Conservation (phyloP, 768 basidiomycete species). For the Tricholoma furcatifolium region DNA sequence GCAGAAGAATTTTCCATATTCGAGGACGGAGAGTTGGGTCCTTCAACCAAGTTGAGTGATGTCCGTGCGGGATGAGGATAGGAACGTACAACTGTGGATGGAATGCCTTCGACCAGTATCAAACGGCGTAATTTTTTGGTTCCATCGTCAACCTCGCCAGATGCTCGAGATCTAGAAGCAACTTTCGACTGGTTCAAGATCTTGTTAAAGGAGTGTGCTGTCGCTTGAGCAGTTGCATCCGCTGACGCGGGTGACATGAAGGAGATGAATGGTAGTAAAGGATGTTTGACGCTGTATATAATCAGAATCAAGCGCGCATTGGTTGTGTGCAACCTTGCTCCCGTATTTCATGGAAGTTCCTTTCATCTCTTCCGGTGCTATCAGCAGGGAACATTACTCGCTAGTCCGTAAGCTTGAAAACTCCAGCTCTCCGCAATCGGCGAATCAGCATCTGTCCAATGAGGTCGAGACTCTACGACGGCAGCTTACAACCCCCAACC, state of each 20-base stretch:
- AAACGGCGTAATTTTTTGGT: slow-evolving; percentile 83
- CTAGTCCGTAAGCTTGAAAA: slow-evolving; percentile 74
- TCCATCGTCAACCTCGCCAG: slow-evolving; percentile 68
- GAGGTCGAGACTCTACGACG: slow-evolving; percentile 60
- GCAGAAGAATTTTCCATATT: slow-evolving; percentile 93
- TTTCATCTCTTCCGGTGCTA: slow-evolving; percentile 75
- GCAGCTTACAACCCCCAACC: slow-evolving; percentile 46
- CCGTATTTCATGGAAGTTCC: slow-evolving; percentile 61
- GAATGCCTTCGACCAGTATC: slow-evolving; percentile 90
- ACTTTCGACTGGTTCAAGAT: slow-evolving; percentile 69
- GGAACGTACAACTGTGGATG: slow-evolving; percentile 64
- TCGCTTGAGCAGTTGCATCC: slow-evolving; percentile 25
- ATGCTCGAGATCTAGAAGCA: slow-evolving; percentile 60
- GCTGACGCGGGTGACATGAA: slow-evolving; percentile 10
- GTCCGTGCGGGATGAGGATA: neutral
- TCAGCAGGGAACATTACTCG: slow-evolving; percentile 71
- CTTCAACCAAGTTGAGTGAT: slow-evolving; percentile 24
- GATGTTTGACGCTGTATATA: slow-evolving; percentile 10
- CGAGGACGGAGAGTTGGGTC: slow-evolving; percentile 83
- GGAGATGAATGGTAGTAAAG: neutral
- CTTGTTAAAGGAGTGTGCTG: slow-evolving; percentile 79
- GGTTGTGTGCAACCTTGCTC: neutral
- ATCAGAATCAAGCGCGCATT: slow-evolving; percentile 1
- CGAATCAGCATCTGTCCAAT: slow-evolving; percentile 56
- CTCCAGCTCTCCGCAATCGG: slow-evolving; percentile 51